Conservation (phyloP, 2,329 filamentous ascomycete species). For the Ascochyta fabae region DNA sequence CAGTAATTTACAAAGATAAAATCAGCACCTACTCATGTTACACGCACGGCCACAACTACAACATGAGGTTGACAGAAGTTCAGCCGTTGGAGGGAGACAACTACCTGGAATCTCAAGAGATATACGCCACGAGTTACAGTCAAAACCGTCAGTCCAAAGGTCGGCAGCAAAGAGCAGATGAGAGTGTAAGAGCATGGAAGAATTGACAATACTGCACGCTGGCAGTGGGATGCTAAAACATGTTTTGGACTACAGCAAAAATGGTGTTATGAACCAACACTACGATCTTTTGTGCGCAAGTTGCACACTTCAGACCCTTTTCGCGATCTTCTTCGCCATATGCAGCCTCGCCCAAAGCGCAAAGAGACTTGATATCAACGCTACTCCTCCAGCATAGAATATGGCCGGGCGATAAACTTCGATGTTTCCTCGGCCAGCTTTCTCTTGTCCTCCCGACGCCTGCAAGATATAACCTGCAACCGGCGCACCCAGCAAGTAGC, state of each 20-base stretch:
- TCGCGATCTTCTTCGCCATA: constrained; percentile 12
- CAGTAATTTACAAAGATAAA: neutral
- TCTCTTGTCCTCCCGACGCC: constrained; percentile 28
- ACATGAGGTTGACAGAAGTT: neutral
- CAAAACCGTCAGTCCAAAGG: too few relatives aligned
- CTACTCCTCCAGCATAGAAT: constrained; percentile 36
- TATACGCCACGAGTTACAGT: too few relatives aligned
- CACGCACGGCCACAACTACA: neutral
- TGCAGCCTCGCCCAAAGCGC: constrained; percentile 7
- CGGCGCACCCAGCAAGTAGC: constrained; percentile 36
- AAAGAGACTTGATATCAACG: constrained; percentile 12
- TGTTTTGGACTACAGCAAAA: neutral
- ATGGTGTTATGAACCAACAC: neutral
- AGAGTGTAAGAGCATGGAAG: too few relatives aligned
- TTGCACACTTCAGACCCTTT: constrained; percentile 3
- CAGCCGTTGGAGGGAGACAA: neutral
- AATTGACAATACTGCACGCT: too few relatives aligned
- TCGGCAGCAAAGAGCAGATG: too few relatives aligned
- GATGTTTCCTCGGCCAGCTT: constrained; percentile 15
- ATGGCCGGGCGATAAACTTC: constrained; percentile 36
- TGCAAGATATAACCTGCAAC: constrained; percentile 39
- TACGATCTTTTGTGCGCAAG: neutral
- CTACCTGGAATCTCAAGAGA: too few relatives aligned
- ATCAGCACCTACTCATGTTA: neutral
- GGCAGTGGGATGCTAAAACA: neutral